Percentiles rank a stretch among this genome's conserved stretches.
These are phyloP conservation scores for Marchantia polymorpha DNA, from an alignment of 225 moss, liverwort and hornwort genomes.

Conservation along the genomic window DNA sequence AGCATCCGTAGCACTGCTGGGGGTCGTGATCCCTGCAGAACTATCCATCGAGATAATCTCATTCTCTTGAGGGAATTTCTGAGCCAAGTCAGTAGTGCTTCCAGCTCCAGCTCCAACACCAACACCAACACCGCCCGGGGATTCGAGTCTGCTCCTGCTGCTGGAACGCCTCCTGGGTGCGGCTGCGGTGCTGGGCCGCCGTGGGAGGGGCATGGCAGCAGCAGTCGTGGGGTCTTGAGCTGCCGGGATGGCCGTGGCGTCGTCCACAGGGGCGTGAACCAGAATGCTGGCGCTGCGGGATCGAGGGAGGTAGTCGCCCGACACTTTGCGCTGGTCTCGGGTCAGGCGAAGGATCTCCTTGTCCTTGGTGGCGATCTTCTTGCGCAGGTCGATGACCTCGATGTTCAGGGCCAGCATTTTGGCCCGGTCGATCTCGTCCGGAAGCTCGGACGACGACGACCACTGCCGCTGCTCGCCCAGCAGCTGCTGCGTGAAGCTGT, in stretches of 20 bases:
- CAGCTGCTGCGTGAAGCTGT: constrained; percentile 34
- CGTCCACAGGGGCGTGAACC: not conserved
- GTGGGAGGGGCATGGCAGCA: not conserved
- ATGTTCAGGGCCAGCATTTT: constrained; percentile 39
- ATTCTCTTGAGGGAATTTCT: not conserved
- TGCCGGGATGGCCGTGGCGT: not conserved
- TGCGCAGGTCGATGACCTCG: constrained; percentile 27
- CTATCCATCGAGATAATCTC: not conserved
- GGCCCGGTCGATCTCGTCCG: constrained; percentile 30
- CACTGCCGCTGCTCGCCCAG: constrained; percentile 26
- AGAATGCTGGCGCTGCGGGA: constrained; percentile 29
- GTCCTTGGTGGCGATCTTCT: constrained; percentile 37
- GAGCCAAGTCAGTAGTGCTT: not conserved
- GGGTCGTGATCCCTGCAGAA: not conserved
- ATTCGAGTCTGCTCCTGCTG: not conserved
- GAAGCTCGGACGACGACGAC: constrained; percentile 35
- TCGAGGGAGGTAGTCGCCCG: constrained; percentile 29
- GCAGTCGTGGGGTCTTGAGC: not conserved
- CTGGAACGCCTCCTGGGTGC: not conserved
- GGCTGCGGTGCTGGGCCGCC: constrained; percentile 3
- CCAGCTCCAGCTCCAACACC: not conserved
- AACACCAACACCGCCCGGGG: not conserved
- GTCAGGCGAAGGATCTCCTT: constrained; percentile 29
- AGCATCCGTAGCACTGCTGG: not conserved
- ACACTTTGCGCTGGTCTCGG: constrained; percentile 20